A percentile compares a stretch with the other conserved stretches of the same genome.
phyloP scores from a whole-genome alignment of 495 filamentous ascomycete species.

The Penicillium cosmopolitanum region DNA sequence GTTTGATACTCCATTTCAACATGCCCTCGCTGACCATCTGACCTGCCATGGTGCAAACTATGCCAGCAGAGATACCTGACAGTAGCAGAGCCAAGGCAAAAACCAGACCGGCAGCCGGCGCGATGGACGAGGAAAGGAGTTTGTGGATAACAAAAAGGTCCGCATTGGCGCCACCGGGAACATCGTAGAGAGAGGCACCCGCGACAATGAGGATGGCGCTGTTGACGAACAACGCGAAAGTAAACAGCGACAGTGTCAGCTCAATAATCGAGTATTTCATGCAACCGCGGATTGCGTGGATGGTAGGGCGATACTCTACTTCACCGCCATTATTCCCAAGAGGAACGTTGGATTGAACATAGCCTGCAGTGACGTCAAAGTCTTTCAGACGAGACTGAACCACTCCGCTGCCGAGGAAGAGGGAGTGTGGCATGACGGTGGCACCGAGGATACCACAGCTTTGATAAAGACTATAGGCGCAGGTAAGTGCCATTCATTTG shows the following conservation, averaged over 20 bases:
- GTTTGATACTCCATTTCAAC: constrained; percentile 68
- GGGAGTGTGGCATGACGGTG: constrained; percentile 91
- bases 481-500: background rate
- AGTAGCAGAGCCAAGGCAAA: constrained; percentile 78
- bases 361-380: constrained; percentile 66
- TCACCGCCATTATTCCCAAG: constrained; percentile 50
- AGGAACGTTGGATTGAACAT: constrained; percentile 47
- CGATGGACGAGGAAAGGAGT: constrained; percentile 69
- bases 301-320: constrained; percentile 72
- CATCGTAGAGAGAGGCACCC: constrained; percentile 72
- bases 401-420: constrained; percentile 85
- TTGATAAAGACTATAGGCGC: constrained; percentile 69
- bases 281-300: constrained; percentile 75
- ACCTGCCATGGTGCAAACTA: constrained; percentile 82
- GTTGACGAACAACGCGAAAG: constrained; percentile 91
- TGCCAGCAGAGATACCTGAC: constrained; percentile 74
- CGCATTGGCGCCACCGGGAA: constrained; percentile 58
- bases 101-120: constrained; percentile 71
- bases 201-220: constrained; percentile 87
- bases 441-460: constrained; percentile 91
- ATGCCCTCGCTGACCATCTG: constrained; percentile 84
- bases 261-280: constrained; percentile 81
- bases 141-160: constrained; percentile 82
- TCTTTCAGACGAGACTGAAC: constrained; percentile 81
- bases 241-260: constrained; percentile 74